A percentile compares a stretch with the other conserved stretches of the same genome.
These are phyloP conservation scores for Pleurostoma richardsiae DNA, from an alignment of 2,329 filamentous ascomycete genomes.

Conservation along the genomic window DNA sequence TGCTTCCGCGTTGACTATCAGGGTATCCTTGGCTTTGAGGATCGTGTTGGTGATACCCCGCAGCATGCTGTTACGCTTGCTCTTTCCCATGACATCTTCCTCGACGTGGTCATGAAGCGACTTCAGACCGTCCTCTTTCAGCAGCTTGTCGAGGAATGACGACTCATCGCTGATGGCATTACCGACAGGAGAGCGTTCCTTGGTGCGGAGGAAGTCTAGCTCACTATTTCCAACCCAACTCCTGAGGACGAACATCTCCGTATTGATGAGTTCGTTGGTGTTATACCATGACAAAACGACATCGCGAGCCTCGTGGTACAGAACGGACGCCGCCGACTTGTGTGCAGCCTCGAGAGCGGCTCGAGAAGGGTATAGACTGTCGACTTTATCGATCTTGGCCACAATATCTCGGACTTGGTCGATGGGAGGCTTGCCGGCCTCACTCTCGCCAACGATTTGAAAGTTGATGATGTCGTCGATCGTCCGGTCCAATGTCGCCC, in stretches of 20 bases:
- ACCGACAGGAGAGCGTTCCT: slow-evolving; percentile 61
- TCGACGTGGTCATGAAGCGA: slow-evolving; percentile 75
- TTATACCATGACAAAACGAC: slow-evolving; percentile 96
- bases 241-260: slow-evolving; percentile 83
- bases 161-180: slow-evolving; percentile 81
- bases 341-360: slow-evolving; percentile 69
- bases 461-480: slow-evolving; percentile 91
- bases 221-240: slow-evolving; percentile 97
- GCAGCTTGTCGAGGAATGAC: slow-evolving; percentile 86
- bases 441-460: slow-evolving; percentile 87
- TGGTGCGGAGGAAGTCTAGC: slow-evolving; percentile 79
- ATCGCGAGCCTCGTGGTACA: slow-evolving; percentile 79
- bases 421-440: slow-evolving; percentile 80
- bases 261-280: slow-evolving; percentile 93
- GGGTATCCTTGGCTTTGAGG: slow-evolving; percentile 84
- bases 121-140: slow-evolving; percentile 93
- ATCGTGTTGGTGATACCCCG: slow-evolving; percentile 80
- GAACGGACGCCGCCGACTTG: slow-evolving; percentile 68
- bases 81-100: slow-evolving; percentile 31
- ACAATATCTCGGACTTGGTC: slow-evolving; percentile 90
- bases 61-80: slow-evolving; percentile 69
- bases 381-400: slow-evolving; percentile 82
- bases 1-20: slow-evolving; percentile 78
- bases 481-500: slow-evolving; percentile 64
- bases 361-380: slow-evolving; percentile 79